A percentile compares a stretch with the other conserved stretches of the same genome.
Conservation (phyloP, 495 filamentous ascomycete species). For the Symbiotaphrina buchneri region DNA sequence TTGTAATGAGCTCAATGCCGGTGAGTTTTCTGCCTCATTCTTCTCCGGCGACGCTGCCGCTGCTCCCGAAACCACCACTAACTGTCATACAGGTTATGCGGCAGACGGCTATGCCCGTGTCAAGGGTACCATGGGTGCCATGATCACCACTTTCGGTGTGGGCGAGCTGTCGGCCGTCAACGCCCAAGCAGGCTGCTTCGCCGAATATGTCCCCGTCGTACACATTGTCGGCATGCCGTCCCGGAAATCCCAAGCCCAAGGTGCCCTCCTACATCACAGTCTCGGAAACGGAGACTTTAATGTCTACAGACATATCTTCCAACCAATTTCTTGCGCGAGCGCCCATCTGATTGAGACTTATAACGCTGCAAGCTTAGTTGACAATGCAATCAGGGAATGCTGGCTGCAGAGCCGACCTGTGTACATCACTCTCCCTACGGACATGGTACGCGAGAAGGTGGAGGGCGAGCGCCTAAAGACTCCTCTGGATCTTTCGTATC, state of each 20-base stretch:
- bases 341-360: slow-evolving; percentile 43
- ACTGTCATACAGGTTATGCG: slow-evolving; percentile 33
- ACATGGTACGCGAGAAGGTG: slow-evolving; percentile 63
- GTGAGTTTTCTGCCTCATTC: slow-evolving; percentile 11
- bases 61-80: no score
- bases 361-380: slow-evolving; percentile 53
- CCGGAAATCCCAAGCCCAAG: slow-evolving; percentile 31
- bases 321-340: slow-evolving; percentile 33
- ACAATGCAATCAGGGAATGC: slow-evolving; percentile 60
- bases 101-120: slow-evolving; percentile 63
- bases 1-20: slow-evolving; percentile 67
- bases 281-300: slow-evolving; percentile 46
- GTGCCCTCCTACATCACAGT: slow-evolving; percentile 73
- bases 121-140: slow-evolving; percentile 38
- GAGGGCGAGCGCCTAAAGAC: slow-evolving; percentile 46
- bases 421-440: slow-evolving; percentile 70
- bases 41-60: slow-evolving; percentile 8
- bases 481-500: slow-evolving; percentile 40
- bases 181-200: slow-evolving; percentile 46
- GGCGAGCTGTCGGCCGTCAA: slow-evolving; percentile 61
- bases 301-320: slow-evolving; percentile 17
- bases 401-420: slow-evolving; percentile 30
- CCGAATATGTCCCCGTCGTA: slow-evolving; percentile 54
- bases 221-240: slow-evolving; percentile 62
- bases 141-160: slow-evolving; percentile 64